Evolutionary conservation across 331 rosid species (phyloP).

Genomic region (Stylosanthes scabra): DNA sequence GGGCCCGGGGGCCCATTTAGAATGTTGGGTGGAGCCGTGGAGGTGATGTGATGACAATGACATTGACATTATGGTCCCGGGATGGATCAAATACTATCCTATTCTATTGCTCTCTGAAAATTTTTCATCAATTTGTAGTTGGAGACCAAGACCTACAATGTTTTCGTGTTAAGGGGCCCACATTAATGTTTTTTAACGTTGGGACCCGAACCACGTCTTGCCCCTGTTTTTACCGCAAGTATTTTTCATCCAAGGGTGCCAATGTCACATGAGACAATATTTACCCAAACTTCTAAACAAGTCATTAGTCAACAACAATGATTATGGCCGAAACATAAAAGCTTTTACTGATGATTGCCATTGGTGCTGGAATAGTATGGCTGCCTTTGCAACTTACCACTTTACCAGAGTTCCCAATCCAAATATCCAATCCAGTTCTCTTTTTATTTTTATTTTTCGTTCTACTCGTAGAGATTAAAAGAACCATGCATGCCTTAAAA

Average conservation of each 20-base stretch:
- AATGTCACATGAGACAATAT: background rate
- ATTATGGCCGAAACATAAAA: background rate
- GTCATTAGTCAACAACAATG: constrained; percentile 8
- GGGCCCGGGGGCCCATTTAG: background rate
- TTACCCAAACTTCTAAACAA: constrained; percentile 29
- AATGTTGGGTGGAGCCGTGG: background rate
- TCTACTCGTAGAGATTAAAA: too few relatives aligned
- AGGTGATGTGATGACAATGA: constrained; percentile 1
- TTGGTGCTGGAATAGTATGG: background rate
- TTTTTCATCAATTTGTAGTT: constrained; percentile 1
- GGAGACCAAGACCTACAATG: constrained; percentile 1
- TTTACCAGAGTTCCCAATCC: background rate
- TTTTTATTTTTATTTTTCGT: too few relatives aligned
- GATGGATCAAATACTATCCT: constrained; percentile 53
- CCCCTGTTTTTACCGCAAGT: background rate
- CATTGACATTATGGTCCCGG: constrained; percentile 55
- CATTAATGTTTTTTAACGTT: constrained; percentile 52
- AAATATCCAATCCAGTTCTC: too few relatives aligned
- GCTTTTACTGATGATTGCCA: constrained; percentile 20
- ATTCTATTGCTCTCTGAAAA: background rate
- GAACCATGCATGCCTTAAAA: too few relatives aligned
- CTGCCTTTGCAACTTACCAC: background rate
- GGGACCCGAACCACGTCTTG: constrained; percentile 36
- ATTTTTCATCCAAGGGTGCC: background rate
- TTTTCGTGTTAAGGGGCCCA: background rate